Evolutionary conservation across 768 basidiomycete species (phyloP).

Genomic region (Pleurotus tuoliensis): DNA sequence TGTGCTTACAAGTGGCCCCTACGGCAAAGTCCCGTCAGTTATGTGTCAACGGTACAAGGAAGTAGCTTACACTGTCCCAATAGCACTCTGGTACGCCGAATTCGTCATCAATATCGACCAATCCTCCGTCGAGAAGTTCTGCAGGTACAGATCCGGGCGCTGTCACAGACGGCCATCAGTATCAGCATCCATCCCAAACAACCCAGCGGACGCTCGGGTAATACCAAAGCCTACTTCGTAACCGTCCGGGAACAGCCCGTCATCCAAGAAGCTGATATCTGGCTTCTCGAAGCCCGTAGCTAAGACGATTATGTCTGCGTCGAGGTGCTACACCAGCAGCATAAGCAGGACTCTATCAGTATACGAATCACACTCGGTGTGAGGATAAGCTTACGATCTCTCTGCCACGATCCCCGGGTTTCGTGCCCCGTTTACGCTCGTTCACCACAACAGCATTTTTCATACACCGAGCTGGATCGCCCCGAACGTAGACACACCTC

Average conservation of each 20-base stretch:
- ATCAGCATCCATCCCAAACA: too few species aligned
- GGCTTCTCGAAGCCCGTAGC: conserved; percentile 54
- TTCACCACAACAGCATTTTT: conserved; percentile 30
- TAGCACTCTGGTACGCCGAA: conserved; percentile 45
- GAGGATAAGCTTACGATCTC: conserved; percentile 14
- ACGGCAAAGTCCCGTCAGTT: background rate
- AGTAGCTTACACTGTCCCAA: conserved; percentile 36
- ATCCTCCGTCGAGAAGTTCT: conserved; percentile 53
- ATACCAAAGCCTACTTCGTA: conserved; percentile 31
- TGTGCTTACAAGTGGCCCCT: conserved; percentile 39
- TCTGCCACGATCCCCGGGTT: conserved; percentile 28
- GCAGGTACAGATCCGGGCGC: conserved; percentile 48
- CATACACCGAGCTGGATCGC: conserved; percentile 38
- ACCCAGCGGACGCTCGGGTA: background rate
- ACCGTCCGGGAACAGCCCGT: conserved; percentile 46
- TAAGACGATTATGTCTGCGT: conserved; percentile 45
- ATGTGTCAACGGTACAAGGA: background rate
- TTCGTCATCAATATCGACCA: conserved; percentile 51
- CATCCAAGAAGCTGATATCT: conserved; percentile 37
- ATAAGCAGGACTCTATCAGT: too few species aligned
- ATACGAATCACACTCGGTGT: conserved; percentile 2
- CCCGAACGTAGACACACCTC: conserved; percentile 42
- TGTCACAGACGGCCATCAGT: conserved; percentile 5
- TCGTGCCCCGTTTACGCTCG: conserved; percentile 29
- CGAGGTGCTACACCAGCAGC: conserved; percentile 20